Conservation (phyloP, 352 stramenopile genomes). For the Blastocystis sp. region DNA sequence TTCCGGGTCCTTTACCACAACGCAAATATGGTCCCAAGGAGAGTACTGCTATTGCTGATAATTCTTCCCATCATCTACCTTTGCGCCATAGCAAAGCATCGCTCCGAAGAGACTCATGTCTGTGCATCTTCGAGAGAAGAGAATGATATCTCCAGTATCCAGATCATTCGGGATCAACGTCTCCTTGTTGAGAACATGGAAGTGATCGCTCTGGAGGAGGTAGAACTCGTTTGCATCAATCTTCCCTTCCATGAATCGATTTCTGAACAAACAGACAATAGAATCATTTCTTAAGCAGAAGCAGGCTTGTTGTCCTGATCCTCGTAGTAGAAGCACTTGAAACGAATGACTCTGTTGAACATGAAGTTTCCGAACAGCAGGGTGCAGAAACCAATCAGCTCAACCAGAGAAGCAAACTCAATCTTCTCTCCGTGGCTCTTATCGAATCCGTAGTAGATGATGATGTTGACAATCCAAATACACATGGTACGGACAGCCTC, state of each 20-base stretch:
- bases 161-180: constrained; percentile 38
- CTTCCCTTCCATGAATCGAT: constrained; percentile 1
- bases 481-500: constrained; percentile 60
- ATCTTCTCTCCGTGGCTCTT: constrained; percentile 46
- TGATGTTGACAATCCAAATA: constrained; percentile 59
- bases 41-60: constrained; percentile 16
- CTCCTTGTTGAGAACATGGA: not conserved
- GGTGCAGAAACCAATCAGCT: constrained; percentile 59
- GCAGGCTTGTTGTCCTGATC: constrained; percentile 42
- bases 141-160: constrained; percentile 26
- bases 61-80: not conserved
- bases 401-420: constrained; percentile 45
- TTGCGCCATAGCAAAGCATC: constrained; percentile 30
- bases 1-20: constrained; percentile 27
- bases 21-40: constrained; percentile 50
- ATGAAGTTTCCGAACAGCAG: constrained; percentile 58
- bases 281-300: not conserved
- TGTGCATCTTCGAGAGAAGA: constrained; percentile 5
- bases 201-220: not conserved
- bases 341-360: constrained; percentile 60
- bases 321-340: constrained; percentile 59
- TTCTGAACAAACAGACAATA: not conserved
- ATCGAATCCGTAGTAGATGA: constrained; percentile 59
- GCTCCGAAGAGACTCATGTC: constrained; percentile 25
- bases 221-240: constrained; percentile 12